Percentiles rank a stretch among this genome's conserved stretches.
These are phyloP conservation scores for Aspergillus sojae DNA, from an alignment of 2,329 filamentous ascomycete genomes.

Conservation along the genomic window DNA sequence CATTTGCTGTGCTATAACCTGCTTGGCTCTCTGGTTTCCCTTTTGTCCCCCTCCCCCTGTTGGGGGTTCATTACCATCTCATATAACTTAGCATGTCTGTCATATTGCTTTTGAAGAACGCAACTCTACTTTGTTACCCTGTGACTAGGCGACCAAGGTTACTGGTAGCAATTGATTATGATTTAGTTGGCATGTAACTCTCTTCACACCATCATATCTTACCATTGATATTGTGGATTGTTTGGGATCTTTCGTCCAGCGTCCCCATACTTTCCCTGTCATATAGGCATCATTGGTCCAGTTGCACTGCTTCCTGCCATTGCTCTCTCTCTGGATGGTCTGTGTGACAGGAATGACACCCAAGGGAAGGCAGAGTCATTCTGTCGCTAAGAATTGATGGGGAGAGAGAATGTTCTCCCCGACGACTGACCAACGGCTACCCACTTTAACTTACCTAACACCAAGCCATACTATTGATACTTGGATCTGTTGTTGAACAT, in stretches of 20 bases:
- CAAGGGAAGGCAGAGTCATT: neutral
- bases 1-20: slow-evolving; percentile 72
- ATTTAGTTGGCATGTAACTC: neutral
- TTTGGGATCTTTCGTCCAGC: neutral
- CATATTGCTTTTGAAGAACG: neutral
- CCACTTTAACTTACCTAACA: neutral
- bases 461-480: neutral
- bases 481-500: neutral
- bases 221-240: neutral
- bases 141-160: neutral
- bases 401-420: neutral
- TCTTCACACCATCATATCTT: neutral
- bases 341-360: neutral
- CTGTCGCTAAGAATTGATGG: neutral
- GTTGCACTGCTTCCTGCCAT: neutral
- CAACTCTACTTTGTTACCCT: neutral
- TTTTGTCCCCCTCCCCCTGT: neutral
- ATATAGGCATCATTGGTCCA: neutral
- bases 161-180: neutral
- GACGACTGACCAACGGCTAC: neutral
- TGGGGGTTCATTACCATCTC: neutral
- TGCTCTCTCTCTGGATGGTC: neutral
- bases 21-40: neutral
- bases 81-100: neutral
- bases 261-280: neutral